Evolutionary conservation across 495 filamentous ascomycete species (phyloP).

Genomic region (Parathielavia appendiculata): DNA sequence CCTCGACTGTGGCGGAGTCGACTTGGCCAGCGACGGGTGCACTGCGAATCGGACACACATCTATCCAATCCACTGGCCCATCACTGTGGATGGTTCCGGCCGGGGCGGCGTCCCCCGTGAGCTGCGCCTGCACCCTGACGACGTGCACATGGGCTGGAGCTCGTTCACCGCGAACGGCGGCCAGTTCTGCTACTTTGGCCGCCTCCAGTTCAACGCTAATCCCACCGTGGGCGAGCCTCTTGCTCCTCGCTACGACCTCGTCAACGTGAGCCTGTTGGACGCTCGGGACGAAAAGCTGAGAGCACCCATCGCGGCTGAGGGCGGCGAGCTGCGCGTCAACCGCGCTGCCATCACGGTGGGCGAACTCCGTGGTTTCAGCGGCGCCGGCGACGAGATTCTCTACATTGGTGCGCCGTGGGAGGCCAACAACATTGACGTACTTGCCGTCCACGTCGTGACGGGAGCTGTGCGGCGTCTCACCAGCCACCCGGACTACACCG

Average conservation of each 20-base stretch:
- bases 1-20: neutral
- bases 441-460: neutral
- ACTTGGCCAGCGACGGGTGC: neutral
- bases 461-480: neutral
- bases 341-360: neutral
- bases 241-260: neutral
- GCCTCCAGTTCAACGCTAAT: neutral
- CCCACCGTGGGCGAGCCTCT: neutral
- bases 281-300: neutral
- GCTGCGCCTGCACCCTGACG: neutral
- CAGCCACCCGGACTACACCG: conserved; percentile 1
- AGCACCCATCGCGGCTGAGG: neutral
- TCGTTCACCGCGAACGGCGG: neutral
- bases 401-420: neutral
- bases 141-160: conserved; percentile 1
- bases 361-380: neutral
- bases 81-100: neutral
- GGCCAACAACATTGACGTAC: neutral
- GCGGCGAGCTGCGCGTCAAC: neutral
- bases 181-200: neutral
- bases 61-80: neutral
- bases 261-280: neutral
- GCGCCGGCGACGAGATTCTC: neutral
- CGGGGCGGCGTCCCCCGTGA: neutral
- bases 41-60: neutral